Base-by-base conservation (phyloP, 2,329 filamentous ascomycete species). In the Pseudopyricularia cyperi region DNA sequence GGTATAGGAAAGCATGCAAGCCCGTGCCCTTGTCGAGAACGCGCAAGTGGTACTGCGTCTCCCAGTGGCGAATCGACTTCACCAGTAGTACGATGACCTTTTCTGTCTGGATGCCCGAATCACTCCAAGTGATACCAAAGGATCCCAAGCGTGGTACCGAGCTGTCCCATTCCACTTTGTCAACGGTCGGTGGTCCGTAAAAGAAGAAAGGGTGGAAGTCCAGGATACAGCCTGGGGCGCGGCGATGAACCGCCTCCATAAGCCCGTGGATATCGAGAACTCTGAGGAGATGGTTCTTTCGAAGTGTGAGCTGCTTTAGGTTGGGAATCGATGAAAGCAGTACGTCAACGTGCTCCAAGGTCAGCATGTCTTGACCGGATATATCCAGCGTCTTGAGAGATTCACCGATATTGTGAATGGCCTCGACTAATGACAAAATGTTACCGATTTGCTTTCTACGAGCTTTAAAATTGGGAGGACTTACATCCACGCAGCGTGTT, bases 151-250 rank as follows among this genome's bases (percentile, higher is more conserved):
- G 54, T 44, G 12, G 24, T 44, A 3, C 14, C 22, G 8, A 11
- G 14, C 5, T 44, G 9, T 4, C 6, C 11, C 7, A 47, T 24
- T 26, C 11, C 7, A 44, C 26, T 26, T 26, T 24, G 4, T 51
- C 42, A 28, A 44, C 32, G 3, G 3, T 14, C n/a, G 28, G 6
- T 3, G 55, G 53, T 4, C 56, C 56, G 14, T 52, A 28, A 19
- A 53, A 52, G 39, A 46, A 56, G n/a, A 46, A 52, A 0, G 56
- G 56, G 2, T 34, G 48, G 46, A 57, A 55, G 32, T 57, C 56
- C 3, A 57, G 19, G 39, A 2, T 33, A 15, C 26, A 50, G 4
- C 15, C 19, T 7, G 19, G 28, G 9, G n/a, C 24, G 7, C 49
- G 48, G 2, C 0, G n/a, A 28, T 52, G 12, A 19, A 54, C 14